These are phyloP conservation scores for Cadophora luteo-olivacea DNA, from an alignment of 2,329 filamentous ascomycete species.

Conservation along the genomic window DNA sequence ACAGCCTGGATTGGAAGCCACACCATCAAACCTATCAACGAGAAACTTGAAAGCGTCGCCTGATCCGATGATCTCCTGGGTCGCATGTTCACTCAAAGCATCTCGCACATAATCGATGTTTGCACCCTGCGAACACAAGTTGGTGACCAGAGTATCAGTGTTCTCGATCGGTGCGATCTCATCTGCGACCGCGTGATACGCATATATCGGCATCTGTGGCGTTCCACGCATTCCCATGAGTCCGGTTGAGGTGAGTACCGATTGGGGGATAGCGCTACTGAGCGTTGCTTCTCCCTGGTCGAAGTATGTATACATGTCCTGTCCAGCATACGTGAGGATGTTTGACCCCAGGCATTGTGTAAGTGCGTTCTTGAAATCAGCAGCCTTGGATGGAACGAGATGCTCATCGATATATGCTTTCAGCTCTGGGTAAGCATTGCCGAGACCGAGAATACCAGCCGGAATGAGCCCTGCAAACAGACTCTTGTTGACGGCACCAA, in stretches of 20 bases:
- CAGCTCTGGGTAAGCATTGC: conserved; percentile 32
- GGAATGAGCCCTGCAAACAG: conserved; percentile 3
- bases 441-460: conserved; percentile 13
- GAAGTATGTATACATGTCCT: too few species aligned
- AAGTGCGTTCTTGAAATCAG: too few species aligned
- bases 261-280: too few species aligned
- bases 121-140: conserved; percentile 50
- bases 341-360: too few species aligned
- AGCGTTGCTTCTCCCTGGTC: too few species aligned
- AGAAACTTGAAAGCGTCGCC: conserved; percentile 45
- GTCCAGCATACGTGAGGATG: too few species aligned
- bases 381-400: neutral
- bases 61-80: conserved; percentile 46
- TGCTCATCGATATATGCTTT: neutral
- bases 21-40: conserved; percentile 26
- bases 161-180: conserved; percentile 51
- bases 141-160: conserved; percentile 51
- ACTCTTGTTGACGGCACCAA: too few species aligned
- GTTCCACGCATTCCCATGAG: too few species aligned
- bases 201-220: conserved; percentile 50
- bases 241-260: too few species aligned
- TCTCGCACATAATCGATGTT: conserved; percentile 54
- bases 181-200: conserved; percentile 57
- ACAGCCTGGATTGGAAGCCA: neutral
- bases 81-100: conserved; percentile 50